Percentiles rank a stretch among this genome's conserved stretches.
phyloP scores from a whole-genome alignment of 768 basidiomycete genomes.

The Nidula microcarpa region DNA sequence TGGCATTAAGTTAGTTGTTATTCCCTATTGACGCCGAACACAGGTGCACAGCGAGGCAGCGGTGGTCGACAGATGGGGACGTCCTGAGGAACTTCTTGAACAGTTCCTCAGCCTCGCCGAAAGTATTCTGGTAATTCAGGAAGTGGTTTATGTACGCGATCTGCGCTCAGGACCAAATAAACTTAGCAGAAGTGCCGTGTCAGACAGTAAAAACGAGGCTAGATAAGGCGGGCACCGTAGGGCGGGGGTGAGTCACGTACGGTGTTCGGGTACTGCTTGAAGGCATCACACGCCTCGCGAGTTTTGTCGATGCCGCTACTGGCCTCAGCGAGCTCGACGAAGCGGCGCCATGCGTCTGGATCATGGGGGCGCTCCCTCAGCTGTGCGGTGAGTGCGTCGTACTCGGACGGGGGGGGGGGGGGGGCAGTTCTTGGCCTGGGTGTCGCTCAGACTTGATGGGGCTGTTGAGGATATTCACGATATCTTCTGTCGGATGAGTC shows the following conservation, averaged over 20 bases:
- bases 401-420: too few species aligned
- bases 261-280: slow-evolving; percentile 88
- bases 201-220: background rate
- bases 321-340: slow-evolving; percentile 75
- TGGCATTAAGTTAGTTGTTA: background rate
- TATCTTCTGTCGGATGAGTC: too few species aligned
- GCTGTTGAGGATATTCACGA: too few species aligned
- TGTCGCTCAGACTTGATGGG: too few species aligned
- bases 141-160: slow-evolving; percentile 82
- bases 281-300: slow-evolving; percentile 75
- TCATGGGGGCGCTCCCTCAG: slow-evolving; percentile 69
- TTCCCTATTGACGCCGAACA: too few species aligned
- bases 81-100: slow-evolving; percentile 85
- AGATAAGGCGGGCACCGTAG: background rate
- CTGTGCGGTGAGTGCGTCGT: slow-evolving; percentile 55
- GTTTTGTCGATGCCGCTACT: slow-evolving; percentile 78
- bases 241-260: slow-evolving; percentile 60
- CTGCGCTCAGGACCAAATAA: slow-evolving; percentile 70
- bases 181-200: background rate
- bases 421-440: too few species aligned
- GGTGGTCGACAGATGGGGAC: slow-evolving; percentile 86
- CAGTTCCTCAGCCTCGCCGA: slow-evolving; percentile 78
- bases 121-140: slow-evolving; percentile 57
- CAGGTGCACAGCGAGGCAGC: slow-evolving; percentile 20
- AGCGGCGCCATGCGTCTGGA: slow-evolving; percentile 73